Evolutionary conservation across 805 yeast genomes (phyloP).

Genomic region (Millerozyma acaciae): DNA sequence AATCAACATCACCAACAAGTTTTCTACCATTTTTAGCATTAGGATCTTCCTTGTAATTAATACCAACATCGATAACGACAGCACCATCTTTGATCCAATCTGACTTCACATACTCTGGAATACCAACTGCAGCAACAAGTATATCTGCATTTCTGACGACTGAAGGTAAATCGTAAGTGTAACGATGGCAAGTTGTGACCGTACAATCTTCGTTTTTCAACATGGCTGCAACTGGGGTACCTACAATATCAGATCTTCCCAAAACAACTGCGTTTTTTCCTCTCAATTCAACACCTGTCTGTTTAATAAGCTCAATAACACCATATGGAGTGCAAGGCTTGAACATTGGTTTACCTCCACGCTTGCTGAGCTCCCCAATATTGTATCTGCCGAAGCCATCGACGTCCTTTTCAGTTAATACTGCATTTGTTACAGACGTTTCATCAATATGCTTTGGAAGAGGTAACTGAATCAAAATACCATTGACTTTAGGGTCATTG

Average conservation of each 20-base stretch:
- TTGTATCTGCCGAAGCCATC: constrained; percentile 91
- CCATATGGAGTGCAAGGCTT: constrained; percentile 97
- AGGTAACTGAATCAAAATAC: constrained; percentile 87
- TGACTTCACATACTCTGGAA: constrained; percentile 77
- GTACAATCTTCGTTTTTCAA: constrained; percentile 79
- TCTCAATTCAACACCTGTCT: constrained; percentile 60
- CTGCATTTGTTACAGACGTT: constrained; percentile 73
- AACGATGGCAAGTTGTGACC: constrained; percentile 82
- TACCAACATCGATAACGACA: constrained; percentile 91
- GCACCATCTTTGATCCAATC: constrained; percentile 85
- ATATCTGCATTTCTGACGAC: constrained; percentile 71
- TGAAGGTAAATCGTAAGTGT: constrained; percentile 56
- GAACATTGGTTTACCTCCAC: constrained; percentile 78
- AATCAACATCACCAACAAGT: constrained; percentile 95
- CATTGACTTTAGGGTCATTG: constrained; percentile 74
- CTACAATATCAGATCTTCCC: constrained; percentile 95
- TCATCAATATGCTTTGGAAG: constrained; percentile 79
- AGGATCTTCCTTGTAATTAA: constrained; percentile 78
- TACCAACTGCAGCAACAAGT: constrained; percentile 89
- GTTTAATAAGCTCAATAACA: constrained; percentile 71
- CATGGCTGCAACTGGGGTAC: constrained; percentile 85
- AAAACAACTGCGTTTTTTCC: constrained; percentile 88
- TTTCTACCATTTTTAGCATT: constrained; percentile 72
- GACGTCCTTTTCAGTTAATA: constrained; percentile 81
- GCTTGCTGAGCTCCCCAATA: constrained; percentile 85